phyloP scores from a whole-genome alignment of 2,329 filamentous ascomycete species.

The Ophiocordyceps sinensis region DNA sequence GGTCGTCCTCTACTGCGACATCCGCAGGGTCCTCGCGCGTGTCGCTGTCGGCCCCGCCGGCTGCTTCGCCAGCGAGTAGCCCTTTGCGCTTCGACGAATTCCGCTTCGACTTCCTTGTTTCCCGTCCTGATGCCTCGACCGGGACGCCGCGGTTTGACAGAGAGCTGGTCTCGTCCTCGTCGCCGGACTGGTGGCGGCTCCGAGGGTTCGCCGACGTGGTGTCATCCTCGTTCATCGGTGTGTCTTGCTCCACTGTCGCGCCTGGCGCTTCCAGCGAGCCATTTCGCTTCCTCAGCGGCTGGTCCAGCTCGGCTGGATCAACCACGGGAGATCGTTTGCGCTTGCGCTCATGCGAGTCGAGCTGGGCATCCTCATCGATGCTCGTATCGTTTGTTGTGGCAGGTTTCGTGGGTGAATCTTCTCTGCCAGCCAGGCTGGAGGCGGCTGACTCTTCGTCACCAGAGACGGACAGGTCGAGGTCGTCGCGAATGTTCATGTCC shows the following conservation, averaged over 20 bases:
- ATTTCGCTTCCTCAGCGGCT: constrained; percentile 39
- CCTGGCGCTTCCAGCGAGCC: constrained; percentile 29
- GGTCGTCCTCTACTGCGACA: constrained; percentile 23
- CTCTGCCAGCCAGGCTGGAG: constrained; percentile 22
- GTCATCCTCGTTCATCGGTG: constrained; percentile 20
- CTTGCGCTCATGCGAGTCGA: constrained; percentile 27
- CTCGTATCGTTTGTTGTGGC: constrained; percentile 12
- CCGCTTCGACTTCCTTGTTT: constrained; percentile 25
- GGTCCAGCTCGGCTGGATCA: constrained; percentile 30
- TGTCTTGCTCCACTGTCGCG: constrained; percentile 18
- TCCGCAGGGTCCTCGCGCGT: constrained; percentile 17
- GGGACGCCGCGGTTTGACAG: constrained; percentile 12
- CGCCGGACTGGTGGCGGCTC: constrained; percentile 24
- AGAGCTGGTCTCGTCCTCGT: constrained; percentile 29
- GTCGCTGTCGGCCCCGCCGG: constrained; percentile 17
- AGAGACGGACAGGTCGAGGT: constrained; percentile 26
- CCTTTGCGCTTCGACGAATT: constrained; percentile 24
- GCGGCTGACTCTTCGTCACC: constrained; percentile 22
- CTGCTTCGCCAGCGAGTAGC: constrained; percentile 9
- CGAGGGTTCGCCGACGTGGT: constrained; percentile 18
- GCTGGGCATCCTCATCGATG: constrained; percentile 15
- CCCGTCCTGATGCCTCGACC: constrained; percentile 15
- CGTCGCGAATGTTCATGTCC: constrained; percentile 21
- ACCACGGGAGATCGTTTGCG: constrained; percentile 32
- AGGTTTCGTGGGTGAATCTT: constrained; percentile 21